These are phyloP conservation scores for Lactifluus subvellereus DNA, from an alignment of 768 basidiomycete genomes.

Conservation along the genomic window DNA sequence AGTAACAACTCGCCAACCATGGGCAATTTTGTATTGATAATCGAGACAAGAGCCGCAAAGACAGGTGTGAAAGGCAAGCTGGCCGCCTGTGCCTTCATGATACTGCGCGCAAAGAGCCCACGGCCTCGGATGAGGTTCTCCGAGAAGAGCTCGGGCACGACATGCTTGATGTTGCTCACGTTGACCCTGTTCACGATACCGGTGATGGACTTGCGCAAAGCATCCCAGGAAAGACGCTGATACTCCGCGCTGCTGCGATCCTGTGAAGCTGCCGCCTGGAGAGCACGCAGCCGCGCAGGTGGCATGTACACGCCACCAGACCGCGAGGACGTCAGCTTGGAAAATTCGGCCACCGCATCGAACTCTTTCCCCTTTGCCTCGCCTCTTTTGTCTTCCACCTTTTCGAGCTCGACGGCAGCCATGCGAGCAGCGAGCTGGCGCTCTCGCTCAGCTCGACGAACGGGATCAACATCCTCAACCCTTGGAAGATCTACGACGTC, in stretches of 20 bases:
- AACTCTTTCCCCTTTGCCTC: slow-evolving; percentile 40
- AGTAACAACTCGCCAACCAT: slow-evolving; percentile 92
- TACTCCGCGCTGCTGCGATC: slow-evolving; percentile 87
- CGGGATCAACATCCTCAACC: slow-evolving; percentile 71
- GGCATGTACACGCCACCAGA: slow-evolving; percentile 97
- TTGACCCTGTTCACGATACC: slow-evolving; percentile 99
- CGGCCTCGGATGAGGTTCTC: slow-evolving; percentile 94
- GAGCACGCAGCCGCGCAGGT: slow-evolving; percentile 83
- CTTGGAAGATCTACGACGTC: slow-evolving; percentile 38
- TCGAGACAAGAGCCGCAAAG: slow-evolving; percentile 88
- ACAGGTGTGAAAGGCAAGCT: slow-evolving; percentile 98
- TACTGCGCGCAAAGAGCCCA: slow-evolving; percentile 85
- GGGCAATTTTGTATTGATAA: slow-evolving; percentile 96
- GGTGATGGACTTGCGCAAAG: slow-evolving; percentile 92
- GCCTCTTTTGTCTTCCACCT: slow-evolving; percentile 38
- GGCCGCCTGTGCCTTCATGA: slow-evolving; percentile 97
- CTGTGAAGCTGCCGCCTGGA: slow-evolving; percentile 74
- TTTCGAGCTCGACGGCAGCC: slow-evolving; percentile 63
- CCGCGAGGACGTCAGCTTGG: slow-evolving; percentile 73
- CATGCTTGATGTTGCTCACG: slow-evolving; percentile 89
- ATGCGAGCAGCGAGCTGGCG: slow-evolving; percentile 68
- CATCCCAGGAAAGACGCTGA: slow-evolving; percentile 96
- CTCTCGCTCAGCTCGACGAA: slow-evolving; percentile 70
- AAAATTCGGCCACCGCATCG: slow-evolving; percentile 82
- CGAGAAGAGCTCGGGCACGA: slow-evolving; percentile 83